Percentiles rank a stretch among this genome's conserved stretches.
Conservation (phyloP, 2,329 filamentous ascomycete genomes). For the Acarospora socialis region DNA sequence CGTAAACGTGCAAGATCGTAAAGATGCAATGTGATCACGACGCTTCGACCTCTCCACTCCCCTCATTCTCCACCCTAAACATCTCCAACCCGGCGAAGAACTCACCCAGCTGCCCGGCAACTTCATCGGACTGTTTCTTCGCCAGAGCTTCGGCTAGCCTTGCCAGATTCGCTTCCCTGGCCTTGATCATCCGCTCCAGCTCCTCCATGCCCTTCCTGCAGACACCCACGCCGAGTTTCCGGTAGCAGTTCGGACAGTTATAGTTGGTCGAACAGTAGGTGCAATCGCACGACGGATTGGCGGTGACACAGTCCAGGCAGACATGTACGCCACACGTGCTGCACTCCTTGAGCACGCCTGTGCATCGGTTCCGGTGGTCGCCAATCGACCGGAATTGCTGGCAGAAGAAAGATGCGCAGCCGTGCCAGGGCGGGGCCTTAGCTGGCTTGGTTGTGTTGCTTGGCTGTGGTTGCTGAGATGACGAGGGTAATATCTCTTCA, state of each 20-base stretch:
- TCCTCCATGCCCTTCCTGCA: slow-evolving; percentile 10
- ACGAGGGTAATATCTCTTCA: slow-evolving; percentile 11
- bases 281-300: slow-evolving; percentile 29
- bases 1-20: too few species aligned
- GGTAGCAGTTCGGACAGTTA: slow-evolving; percentile 28
- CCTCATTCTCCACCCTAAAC: neutral
- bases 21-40: too few species aligned
- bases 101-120: slow-evolving; percentile 7
- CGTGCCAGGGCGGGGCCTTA: slow-evolving; percentile 26
- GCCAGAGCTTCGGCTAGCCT: too few species aligned
- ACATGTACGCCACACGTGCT: slow-evolving; percentile 31
- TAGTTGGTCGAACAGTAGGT: slow-evolving; percentile 30
- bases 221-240: neutral
- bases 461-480: neutral
- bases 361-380: slow-evolving; percentile 32
- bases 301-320: slow-evolving; percentile 29
- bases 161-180: too few species aligned
- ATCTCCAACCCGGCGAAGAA: slow-evolving; percentile 4
- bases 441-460: slow-evolving; percentile 3
- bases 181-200: slow-evolving; percentile 3
- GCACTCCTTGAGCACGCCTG: slow-evolving; percentile 30
- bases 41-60: neutral
- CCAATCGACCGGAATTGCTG: slow-evolving; percentile 28
- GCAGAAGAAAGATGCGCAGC: slow-evolving; percentile 35
- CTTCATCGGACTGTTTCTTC: slow-evolving; percentile 5